Evolutionary conservation across 2,329 filamentous ascomycete genomes (phyloP), one percentile per base, ranked within the genome.

Genomic region (Botrytis porri): DNA sequence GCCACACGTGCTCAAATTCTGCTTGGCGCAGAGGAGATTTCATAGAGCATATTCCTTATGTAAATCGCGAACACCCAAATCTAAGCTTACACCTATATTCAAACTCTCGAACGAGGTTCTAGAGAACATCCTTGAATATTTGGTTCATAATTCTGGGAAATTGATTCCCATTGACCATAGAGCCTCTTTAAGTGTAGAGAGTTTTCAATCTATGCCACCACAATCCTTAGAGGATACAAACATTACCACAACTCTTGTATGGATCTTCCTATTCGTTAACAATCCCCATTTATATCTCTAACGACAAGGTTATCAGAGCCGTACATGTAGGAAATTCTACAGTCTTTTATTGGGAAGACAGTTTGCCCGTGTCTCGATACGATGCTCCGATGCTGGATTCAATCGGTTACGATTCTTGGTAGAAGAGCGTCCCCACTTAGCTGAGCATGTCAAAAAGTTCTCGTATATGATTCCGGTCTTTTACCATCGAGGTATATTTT

Each of bases 381-480:
- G 76, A 39, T 77, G 76, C 64, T 88, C 79, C 85, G 85, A 41
- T 79, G 81, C 61, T 72, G 86, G 86, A 43, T 84, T 89, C 69
- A 79, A 82, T 67, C 83, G 84, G 51, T 79, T 89, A 64, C 83
- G 86, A 71, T 82, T 82, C 57, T 84, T 89, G 73, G 83, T 86
- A 45, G 81, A 67, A 54, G 65, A 81, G 66, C 84, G 85, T 75
- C 81, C 82, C 29, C 84, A 86, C 79, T 82, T 89, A 32, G 85
- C 86, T 25, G 80, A 82, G 70, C 83, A 87, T 78, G 87, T 89
- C 74, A 87, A 86, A 78, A 88, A 88, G 77, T 88, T 89, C 80
- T 88, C 86, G 75, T 89, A 89, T 79, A 84, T 89, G 80, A 85
- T 89, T 72, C 87, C 87, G 7, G 87, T 86, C 77, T 88, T 89